Base-by-base conservation (phyloP, 1,284 basidiomycete species). In the Ganoderma leucocontextum region DNA sequence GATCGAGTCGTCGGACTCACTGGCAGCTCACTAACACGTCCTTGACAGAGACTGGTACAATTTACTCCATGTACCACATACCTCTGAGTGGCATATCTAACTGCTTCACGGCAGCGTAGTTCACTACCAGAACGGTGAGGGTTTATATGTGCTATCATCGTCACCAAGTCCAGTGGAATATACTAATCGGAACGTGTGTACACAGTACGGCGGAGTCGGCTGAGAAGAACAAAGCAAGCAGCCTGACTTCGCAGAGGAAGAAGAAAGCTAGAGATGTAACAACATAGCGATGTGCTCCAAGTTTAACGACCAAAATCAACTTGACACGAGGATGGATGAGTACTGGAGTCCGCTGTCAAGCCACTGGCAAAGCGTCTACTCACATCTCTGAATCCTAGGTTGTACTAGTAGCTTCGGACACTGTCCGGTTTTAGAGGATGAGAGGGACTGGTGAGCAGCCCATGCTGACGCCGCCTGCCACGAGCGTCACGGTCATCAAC, bases 151-250 rank as follows among this genome's bases (percentile, higher is more conserved):
- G 9, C 5, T 62, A 17, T n/a, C 47, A 36, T 22, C 7, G 19
- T 8, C 25, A 22, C 15, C 17, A 25, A 17, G 29, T 35, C 25
- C 15, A 29, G 29, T 17, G 13, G 15, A 42, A 41, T 41, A 36
- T 33, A 52, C 42, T 42, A 38, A 35, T 25, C 19, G 13, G 8
- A 64, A 63, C 29, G 59, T 63, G 52, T 49, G 58, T 36, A 61
- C 68, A 70, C 67, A 72, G 58, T 60, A 60, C 58, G 38, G 66
- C 69, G 69, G 67, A 64, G 65, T 65, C 41, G 69, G 67, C 71
- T 59, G 53, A 47, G 65, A 65, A 68, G 29, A 7, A 42, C 53
- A 64, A 67, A 41, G 6, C 39, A 60, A 60, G 36, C 13, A 60
- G 58, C 58, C 58, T 12, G 22, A 38, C 55, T 59, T 59, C 71